Evolutionary conservation across 169 alveolate species (phyloP).

Genomic region (Plasmodium relictum): DNA sequence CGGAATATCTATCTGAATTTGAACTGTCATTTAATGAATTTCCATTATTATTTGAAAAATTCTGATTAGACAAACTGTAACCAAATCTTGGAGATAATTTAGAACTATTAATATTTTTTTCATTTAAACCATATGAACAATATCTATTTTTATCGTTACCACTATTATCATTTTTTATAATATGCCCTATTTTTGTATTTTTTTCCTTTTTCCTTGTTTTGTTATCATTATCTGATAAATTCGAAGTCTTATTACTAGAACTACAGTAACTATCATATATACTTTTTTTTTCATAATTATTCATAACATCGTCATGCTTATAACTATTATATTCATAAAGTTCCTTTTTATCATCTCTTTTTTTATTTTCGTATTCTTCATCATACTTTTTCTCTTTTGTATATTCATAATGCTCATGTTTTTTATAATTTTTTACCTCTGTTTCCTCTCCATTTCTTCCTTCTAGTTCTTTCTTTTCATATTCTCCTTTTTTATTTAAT

Average conservation of each 20-base stretch:
- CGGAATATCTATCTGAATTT: neutral
- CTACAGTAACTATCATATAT: neutral
- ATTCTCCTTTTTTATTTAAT: neutral
- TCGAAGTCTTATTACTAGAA: neutral
- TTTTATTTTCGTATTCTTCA: neutral
- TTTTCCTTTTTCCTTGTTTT: neutral
- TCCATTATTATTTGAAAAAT: slow-evolving; percentile 10
- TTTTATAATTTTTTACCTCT: neutral
- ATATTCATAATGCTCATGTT: neutral
- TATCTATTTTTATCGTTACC: neutral
- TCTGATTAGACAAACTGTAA: slow-evolving; percentile 24
- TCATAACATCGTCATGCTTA: neutral
- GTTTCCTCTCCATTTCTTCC: neutral
- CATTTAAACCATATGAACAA: neutral
- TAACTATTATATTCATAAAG: neutral
- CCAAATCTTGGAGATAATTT: slow-evolving; percentile 66
- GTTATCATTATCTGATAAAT: neutral
- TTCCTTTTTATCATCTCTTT: neutral
- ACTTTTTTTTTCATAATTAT: neutral
- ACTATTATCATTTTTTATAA: neutral
- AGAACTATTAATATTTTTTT: slow-evolving; percentile 1
- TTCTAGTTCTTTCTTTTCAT: neutral
- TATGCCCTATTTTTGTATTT: neutral
- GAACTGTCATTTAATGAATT: neutral
- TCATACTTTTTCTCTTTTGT: neutral